Evolutionary conservation across 768 basidiomycete genomes (phyloP).

Genomic region (Pholiota conissans): DNA sequence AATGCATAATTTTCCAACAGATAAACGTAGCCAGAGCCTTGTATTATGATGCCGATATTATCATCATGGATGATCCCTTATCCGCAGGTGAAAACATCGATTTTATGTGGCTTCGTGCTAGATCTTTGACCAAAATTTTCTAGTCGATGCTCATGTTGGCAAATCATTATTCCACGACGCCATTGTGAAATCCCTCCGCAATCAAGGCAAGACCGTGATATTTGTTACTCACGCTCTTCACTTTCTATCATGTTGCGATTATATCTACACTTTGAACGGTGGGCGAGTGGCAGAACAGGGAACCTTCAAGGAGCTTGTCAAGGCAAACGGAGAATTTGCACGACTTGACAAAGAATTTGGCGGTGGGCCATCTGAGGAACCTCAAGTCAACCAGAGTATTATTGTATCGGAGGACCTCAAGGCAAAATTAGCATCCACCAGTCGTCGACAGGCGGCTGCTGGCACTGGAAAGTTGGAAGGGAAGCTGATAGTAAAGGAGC

Average conservation of each 20-base stretch:
- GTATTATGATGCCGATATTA: constrained; percentile 62
- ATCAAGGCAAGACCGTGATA: constrained; percentile 65
- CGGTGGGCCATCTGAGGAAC: constrained; percentile 40
- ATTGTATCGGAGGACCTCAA: constrained; percentile 31
- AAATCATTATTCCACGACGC: constrained; percentile 66
- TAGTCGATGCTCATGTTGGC: constrained; percentile 79
- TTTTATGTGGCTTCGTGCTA: neutral
- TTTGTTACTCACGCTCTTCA: constrained; percentile 89
- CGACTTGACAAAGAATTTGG: constrained; percentile 64
- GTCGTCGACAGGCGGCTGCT: constrained; percentile 30
- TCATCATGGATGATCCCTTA: constrained; percentile 65
- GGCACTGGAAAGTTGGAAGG: constrained; percentile 69
- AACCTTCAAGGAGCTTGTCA: constrained; percentile 52
- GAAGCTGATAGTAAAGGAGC: constrained; percentile 64
- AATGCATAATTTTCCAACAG: constrained; percentile 21
- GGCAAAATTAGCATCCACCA: constrained; percentile 27
- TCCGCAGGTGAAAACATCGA: constrained; percentile 47
- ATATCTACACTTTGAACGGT: constrained; percentile 71
- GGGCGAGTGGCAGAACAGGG: constrained; percentile 76
- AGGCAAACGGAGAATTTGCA: constrained; percentile 51
- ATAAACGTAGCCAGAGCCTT: constrained; percentile 72
- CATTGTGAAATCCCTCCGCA: constrained; percentile 43
- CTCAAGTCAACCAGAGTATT: constrained; percentile 21
- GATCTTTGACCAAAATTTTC: constrained; percentile 16
- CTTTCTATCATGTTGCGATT: constrained; percentile 79